phyloP scores from a whole-genome alignment of 768 basidiomycete species.

The Termitomyces sp. region DNA sequence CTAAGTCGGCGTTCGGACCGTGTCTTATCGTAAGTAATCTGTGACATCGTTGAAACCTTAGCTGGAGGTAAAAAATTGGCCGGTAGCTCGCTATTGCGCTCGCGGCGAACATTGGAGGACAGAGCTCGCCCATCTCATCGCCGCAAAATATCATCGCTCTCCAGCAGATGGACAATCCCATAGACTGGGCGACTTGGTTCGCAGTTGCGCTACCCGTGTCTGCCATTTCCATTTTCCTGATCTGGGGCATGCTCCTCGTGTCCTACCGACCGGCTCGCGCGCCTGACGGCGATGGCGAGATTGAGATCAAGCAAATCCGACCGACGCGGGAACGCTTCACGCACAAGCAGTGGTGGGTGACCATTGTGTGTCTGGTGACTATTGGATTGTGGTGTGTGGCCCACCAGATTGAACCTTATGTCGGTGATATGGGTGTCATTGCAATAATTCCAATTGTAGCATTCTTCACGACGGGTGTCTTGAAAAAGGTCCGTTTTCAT shows the following conservation, averaged over 20 bases:
- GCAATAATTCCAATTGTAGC: constrained; percentile 89
- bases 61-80: background rate
- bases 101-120: constrained; percentile 97
- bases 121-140: constrained; percentile 95
- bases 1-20: constrained; percentile 81
- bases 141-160: constrained; percentile 97
- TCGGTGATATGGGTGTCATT: constrained; percentile 98
- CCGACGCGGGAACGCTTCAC: constrained; percentile 81
- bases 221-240: constrained; percentile 74
- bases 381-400: constrained; percentile 90
- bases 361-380: constrained; percentile 74
- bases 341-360: constrained; percentile 85
- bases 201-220: constrained; percentile 91
- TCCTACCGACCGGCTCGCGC: constrained; percentile 73
- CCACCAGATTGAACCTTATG: constrained; percentile 61
- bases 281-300: constrained; percentile 68
- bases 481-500: constrained; percentile 72
- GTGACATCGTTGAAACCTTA: background rate
- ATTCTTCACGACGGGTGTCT: constrained; percentile 89
- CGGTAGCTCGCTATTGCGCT: constrained; percentile 88
- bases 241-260: constrained; percentile 85
- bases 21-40: constrained; percentile 77
- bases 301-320: constrained; percentile 81
- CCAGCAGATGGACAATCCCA: constrained; percentile 72
- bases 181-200: constrained; percentile 94